Conservation (phyloP, 176 grass and related monocot genomes). For the Avena eriantha region DNA sequence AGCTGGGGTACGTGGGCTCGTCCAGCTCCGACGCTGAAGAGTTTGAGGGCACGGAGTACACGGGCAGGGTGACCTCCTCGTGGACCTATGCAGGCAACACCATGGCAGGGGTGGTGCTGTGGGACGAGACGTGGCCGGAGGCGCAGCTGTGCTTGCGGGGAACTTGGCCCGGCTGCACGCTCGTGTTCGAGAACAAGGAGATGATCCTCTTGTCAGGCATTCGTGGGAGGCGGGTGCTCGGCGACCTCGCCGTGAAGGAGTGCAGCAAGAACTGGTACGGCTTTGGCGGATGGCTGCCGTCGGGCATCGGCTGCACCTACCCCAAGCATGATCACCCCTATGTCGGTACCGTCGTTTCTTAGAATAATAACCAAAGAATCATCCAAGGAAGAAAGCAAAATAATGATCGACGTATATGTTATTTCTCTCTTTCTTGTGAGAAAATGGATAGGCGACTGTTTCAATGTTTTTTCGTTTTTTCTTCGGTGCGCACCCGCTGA, state of each 20-base stretch:
- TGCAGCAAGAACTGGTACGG: slow-evolving; percentile 18
- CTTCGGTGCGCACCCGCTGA: too few species aligned
- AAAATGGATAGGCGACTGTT: too few species aligned
- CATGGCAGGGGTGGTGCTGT: not conserved
- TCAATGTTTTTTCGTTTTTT: too few species aligned
- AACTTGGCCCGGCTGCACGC: not conserved
- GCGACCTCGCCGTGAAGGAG: slow-evolving; percentile 20
- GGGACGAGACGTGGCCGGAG: slow-evolving; percentile 19
- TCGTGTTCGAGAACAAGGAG: slow-evolving; percentile 18
- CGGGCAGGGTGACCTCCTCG: not conserved
- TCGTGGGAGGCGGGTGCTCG: not conserved
- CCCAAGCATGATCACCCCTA: slow-evolving; percentile 1
- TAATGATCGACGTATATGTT: too few species aligned
- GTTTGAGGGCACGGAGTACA: not conserved
- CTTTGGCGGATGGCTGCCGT: not conserved
- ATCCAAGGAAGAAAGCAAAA: too few species aligned
- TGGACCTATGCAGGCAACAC: slow-evolving; percentile 6
- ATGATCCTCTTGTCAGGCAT: not conserved
- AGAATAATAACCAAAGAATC: not conserved
- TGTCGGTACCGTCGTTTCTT: not conserved
- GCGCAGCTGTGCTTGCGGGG: not conserved
- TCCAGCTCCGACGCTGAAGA: not conserved
- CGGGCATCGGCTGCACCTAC: not conserved
- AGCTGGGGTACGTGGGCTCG: not conserved
- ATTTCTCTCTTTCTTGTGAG: too few species aligned